Percentiles rank a stretch among this genome's conserved stretches.
phyloP scores from a whole-genome alignment of 1,284 basidiomycete genomes.

The Caloboletus inedulis region DNA sequence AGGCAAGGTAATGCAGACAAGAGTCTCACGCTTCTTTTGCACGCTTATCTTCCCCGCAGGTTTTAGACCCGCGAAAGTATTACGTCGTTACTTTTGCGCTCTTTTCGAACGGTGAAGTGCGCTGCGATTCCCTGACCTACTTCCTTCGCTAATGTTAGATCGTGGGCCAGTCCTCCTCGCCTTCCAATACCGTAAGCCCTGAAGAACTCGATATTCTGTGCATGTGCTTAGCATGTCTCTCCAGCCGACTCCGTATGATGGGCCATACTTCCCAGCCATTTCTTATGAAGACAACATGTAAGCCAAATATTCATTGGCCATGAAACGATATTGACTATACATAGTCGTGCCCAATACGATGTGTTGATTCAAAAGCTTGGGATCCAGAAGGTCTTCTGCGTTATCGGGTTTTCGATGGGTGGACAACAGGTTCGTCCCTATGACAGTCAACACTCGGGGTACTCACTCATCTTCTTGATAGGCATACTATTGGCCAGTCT shows the following conservation, averaged over 20 bases:
- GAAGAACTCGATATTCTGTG: neutral
- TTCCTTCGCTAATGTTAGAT: neutral
- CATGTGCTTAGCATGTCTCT: conserved; percentile 2
- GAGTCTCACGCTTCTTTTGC: neutral
- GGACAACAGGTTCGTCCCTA: conserved; percentile 47
- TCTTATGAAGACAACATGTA: conserved; percentile 62
- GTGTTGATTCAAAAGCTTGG: conserved; percentile 51
- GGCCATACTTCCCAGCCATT: conserved; percentile 46
- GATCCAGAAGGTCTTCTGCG: conserved; percentile 37
- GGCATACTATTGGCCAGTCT: conserved; percentile 60
- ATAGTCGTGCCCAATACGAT: conserved; percentile 53
- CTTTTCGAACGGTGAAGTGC: conserved; percentile 58
- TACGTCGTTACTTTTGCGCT: conserved; percentile 56
- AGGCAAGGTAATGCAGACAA: conserved; percentile 38
- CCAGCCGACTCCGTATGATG: conserved; percentile 47
- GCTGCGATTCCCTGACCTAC: conserved; percentile 1
- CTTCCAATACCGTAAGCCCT: conserved; percentile 24
- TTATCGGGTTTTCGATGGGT: conserved; percentile 50
- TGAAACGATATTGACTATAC: neutral
- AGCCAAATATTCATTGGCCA: conserved; percentile 16
- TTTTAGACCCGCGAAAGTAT: conserved; percentile 48
- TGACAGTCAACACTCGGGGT: neutral
- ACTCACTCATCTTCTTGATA: conserved; percentile 19
- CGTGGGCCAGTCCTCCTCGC: conserved; percentile 9
- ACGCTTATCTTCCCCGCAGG: conserved; percentile 28